Base-by-base conservation (phyloP, 2,329 filamentous ascomycete species). In the Lecanosticta acicola region DNA sequence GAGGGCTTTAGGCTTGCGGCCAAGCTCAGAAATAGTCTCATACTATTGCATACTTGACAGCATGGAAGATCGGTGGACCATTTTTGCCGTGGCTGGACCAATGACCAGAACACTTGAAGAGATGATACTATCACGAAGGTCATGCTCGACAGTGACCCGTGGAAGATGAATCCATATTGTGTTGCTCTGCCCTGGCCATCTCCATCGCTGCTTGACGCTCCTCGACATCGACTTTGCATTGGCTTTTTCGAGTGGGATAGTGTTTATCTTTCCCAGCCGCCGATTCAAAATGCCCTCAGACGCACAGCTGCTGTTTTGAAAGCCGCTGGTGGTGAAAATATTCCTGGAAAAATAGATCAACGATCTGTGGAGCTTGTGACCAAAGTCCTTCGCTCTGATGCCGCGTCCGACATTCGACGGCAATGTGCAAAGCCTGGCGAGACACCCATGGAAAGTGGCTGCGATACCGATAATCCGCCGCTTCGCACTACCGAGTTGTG, bases 161-260 rank as follows among this genome's bases (percentile, higher is more conserved):
- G 80, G 80, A 65, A 74, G 0, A 59, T 58, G 2, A 79, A 83
- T 47, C 73, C 79, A 0, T 73, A 73, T n/a, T 74, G 80, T 32
- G 7, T 7, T 29, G 7, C 24, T 29, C 24, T 29, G 24, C 24
- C 24, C 11, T 29, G 24, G 24, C 24, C 7, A 29, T 29, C 24
- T 29, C 11, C 24, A 11, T 5, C 11, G 7, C 24, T 29, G 7
- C 24, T 29, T 11, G 24, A 29, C 57, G 53, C 8, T 68, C 67
- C 59, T 58, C 59, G 11, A 29, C 24, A 11, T 7, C 5, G 11
- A 11, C 24, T 29, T 5, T 7, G 24, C 35, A 68, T 87, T 42
- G 83, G 70, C 3, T 74, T 86, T 24, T 70, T 85, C 63, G 80
- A 76, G 74, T 69, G 82, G 60, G 84, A 87, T 59, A 78, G 75